Evolutionary conservation across 805 yeast genomes (phyloP).

Genomic region (Nakazawaea holstii): DNA sequence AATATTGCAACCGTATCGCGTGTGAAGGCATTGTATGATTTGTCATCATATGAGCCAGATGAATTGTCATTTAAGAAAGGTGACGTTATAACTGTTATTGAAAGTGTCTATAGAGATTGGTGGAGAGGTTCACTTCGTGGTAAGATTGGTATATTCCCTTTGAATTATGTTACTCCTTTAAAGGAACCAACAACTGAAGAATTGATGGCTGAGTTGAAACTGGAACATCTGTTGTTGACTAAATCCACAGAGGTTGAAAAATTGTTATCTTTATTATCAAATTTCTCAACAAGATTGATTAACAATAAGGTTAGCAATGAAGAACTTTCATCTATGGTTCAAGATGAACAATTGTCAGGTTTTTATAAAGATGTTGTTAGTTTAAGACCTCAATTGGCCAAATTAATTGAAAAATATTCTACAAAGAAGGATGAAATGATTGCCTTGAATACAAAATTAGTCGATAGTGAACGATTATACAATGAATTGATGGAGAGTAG

Average conservation of each 20-base stretch:
- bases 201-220: conserved; percentile 38
- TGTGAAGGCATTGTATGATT: conserved; percentile 83
- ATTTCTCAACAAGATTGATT: conserved; percentile 27
- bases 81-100: conserved; percentile 82
- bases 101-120: conserved; percentile 90
- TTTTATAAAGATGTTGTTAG: conserved; percentile 70
- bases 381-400: conserved; percentile 68
- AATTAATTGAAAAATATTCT: conserved; percentile 71
- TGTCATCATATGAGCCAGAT: conserved; percentile 73
- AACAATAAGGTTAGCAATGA: conserved; percentile 27
- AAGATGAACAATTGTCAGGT: conserved; percentile 64
- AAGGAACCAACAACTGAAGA: conserved; percentile 63
- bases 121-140: conserved; percentile 88
- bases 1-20: conserved; percentile 40
- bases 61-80: conserved; percentile 85
- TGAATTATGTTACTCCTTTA: conserved; percentile 82
- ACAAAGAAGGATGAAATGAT: conserved; percentile 73
- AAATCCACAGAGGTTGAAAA: conserved; percentile 62
- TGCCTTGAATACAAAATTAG: conserved; percentile 64
- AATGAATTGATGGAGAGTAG: conserved; percentile 60
- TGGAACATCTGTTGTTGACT: conserved; percentile 49
- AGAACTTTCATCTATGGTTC: conserved; percentile 25
- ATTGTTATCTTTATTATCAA: conserved; percentile 50
- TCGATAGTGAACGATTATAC: conserved; percentile 62
- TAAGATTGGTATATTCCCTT: conserved; percentile 81